phyloP scores from a whole-genome alignment of 2,329 filamentous ascomycete genomes.

The Neofusicoccum kwambonambiense region DNA sequence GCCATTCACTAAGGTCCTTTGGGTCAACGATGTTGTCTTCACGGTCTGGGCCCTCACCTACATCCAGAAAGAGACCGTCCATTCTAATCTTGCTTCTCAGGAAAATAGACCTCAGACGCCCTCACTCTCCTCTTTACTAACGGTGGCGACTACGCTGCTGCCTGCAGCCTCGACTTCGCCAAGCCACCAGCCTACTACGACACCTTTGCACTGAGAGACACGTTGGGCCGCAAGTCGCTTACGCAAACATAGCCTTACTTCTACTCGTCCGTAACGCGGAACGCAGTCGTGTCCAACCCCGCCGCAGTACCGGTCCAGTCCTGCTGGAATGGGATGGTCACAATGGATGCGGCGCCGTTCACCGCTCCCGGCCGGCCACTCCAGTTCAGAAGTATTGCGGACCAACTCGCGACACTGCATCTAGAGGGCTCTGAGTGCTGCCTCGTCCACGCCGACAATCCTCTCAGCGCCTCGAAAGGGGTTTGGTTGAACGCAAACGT shows the following conservation, averaged over 20 bases:
- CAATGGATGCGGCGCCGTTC: constrained; percentile 57
- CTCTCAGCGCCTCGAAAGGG: constrained; percentile 50
- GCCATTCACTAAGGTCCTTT: constrained; percentile 58
- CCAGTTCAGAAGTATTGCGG: constrained; percentile 63
- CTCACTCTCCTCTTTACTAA: constrained; percentile 57
- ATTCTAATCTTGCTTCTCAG: constrained; percentile 32
- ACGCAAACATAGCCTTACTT: constrained; percentile 63
- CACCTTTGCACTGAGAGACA: constrained; percentile 61
- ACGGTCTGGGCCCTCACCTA: constrained; percentile 41
- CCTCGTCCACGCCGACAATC: constrained; percentile 72
- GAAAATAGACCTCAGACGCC: constrained; percentile 52
- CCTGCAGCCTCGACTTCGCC: constrained; percentile 61
- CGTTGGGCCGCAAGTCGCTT: constrained; percentile 49
- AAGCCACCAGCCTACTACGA: constrained; percentile 59
- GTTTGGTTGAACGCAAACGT: constrained; percentile 70
- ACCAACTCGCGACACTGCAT: constrained; percentile 59
- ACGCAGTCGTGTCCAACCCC: constrained; percentile 52
- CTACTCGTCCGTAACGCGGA: constrained; percentile 48
- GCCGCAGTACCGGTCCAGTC: constrained; percentile 58
- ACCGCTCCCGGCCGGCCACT: constrained; percentile 28
- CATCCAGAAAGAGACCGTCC: not conserved
- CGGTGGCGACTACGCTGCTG: constrained; percentile 60
- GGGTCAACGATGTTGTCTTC: constrained; percentile 64
- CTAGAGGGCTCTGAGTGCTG: constrained; percentile 77
- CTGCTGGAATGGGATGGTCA: constrained; percentile 67